Evolutionary conservation across 169 alveolate genomes (phyloP).

Genomic region (Plasmodium vivax): DNA sequence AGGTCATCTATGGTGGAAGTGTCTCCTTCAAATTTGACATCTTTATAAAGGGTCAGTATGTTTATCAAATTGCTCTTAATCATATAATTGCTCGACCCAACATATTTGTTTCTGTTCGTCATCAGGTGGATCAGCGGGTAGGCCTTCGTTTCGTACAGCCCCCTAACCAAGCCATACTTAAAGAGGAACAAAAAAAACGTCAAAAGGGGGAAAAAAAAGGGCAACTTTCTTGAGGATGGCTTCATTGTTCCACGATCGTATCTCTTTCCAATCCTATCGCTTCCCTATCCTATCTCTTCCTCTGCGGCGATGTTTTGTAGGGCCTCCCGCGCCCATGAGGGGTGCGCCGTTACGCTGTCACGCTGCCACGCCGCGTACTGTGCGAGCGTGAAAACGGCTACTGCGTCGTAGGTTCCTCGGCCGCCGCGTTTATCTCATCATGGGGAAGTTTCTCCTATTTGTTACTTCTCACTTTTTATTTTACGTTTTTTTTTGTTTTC

Average conservation of each 20-base stretch:
- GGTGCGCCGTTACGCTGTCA: background rate
- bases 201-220: background rate
- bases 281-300: background rate
- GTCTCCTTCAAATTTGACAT: conserved; percentile 5
- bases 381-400: background rate
- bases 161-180: conserved; percentile 35
- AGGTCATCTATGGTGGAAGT: conserved; percentile 19
- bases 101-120: background rate
- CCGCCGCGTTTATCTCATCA: background rate
- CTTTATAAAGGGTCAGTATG: conserved; percentile 23
- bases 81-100: conserved; percentile 20
- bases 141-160: conserved; percentile 55
- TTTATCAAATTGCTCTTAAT: conserved; percentile 48
- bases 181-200: conserved; percentile 5
- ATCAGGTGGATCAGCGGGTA: conserved; percentile 42
- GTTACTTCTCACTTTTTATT: background rate
- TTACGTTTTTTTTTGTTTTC: background rate
- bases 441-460: background rate
- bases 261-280: background rate
- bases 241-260: background rate
- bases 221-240: background rate
- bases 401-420: background rate
- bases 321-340: background rate
- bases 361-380: background rate
- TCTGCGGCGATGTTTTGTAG: background rate